These are phyloP conservation scores for Neonectria neomacrospora DNA, from an alignment of 2,329 filamentous ascomycete genomes.

Conservation along the genomic window DNA sequence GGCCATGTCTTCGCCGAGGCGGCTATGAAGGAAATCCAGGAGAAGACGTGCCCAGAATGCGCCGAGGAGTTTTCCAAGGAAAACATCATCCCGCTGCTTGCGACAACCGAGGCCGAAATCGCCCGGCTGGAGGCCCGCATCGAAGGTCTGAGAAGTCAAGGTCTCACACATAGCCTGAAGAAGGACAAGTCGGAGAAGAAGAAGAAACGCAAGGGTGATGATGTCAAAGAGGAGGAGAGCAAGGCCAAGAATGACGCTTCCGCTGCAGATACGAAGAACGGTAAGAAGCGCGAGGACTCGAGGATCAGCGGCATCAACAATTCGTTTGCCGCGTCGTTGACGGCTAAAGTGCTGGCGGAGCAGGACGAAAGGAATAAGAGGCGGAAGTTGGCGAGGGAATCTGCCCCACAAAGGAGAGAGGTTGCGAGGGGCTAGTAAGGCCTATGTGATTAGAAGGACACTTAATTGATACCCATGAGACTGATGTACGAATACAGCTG, in stretches of 20 bases:
- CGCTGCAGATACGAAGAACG: slow-evolving; percentile 36
- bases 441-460: slow-evolving; percentile 5
- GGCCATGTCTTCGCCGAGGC: slow-evolving; percentile 93
- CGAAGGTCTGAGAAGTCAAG: slow-evolving; percentile 74
- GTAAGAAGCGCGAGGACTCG: slow-evolving; percentile 49
- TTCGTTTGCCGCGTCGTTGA: slow-evolving; percentile 83
- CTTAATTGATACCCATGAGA: slow-evolving; percentile 41
- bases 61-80: slow-evolving; percentile 76
- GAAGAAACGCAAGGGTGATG: slow-evolving; percentile 73
- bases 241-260: slow-evolving; percentile 64
- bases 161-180: slow-evolving; percentile 88
- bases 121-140: slow-evolving; percentile 72
- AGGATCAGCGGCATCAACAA: slow-evolving; percentile 82
- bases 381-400: slow-evolving; percentile 68
- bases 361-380: slow-evolving; percentile 85
- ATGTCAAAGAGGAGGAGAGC: slow-evolving; percentile 47
- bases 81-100: slow-evolving; percentile 85
- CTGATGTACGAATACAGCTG: not conserved
- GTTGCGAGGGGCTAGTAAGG: slow-evolving; percentile 32
- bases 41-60: slow-evolving; percentile 75
- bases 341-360: slow-evolving; percentile 86
- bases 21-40: slow-evolving; percentile 82
- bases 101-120: slow-evolving; percentile 76
- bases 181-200: slow-evolving; percentile 75
- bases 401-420: slow-evolving; percentile 26